phyloP scores from a whole-genome alignment of 768 basidiomycete species.

The Leccinum ochraceum region DNA sequence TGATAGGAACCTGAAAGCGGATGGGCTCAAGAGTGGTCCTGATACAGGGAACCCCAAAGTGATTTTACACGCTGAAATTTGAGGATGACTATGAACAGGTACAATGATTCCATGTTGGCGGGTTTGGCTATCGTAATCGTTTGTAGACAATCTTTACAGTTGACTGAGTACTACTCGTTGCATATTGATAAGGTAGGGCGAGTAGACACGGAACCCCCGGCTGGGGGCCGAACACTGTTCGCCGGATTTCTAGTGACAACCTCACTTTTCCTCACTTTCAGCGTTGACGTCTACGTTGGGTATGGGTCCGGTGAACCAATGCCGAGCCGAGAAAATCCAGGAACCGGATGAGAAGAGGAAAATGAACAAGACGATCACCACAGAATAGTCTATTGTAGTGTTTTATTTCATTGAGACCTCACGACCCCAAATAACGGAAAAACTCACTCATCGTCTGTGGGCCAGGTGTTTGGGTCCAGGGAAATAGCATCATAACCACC shows the following conservation, averaged over 20 bases:
- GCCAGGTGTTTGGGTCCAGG: conserved; percentile 21
- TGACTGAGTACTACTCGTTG: not conserved
- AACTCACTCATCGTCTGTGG: conserved; percentile 35
- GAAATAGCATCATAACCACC: conserved; percentile 36
- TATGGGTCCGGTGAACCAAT: conserved; percentile 37
- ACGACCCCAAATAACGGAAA: not conserved
- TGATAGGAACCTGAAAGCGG: conserved; percentile 34
- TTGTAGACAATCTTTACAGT: not conserved
- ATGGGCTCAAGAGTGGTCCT: conserved; percentile 8
- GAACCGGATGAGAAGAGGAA: conserved; percentile 31
- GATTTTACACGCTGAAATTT: conserved; percentile 77
- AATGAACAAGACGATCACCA: conserved; percentile 33
- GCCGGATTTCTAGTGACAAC: conserved; percentile 13
- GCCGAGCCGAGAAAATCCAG: conserved; percentile 34
- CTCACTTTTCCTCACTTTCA: not conserved
- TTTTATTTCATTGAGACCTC: not conserved
- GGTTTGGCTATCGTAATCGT: conserved; percentile 65
- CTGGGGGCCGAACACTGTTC: conserved; percentile 15
- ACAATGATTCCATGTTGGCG: conserved; percentile 59
- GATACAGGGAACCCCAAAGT: conserved; percentile 38
- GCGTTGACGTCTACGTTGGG: conserved; percentile 25
- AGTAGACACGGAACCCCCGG: not conserved
- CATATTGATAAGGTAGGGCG: too few relatives aligned
- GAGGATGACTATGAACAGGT: conserved; percentile 88
- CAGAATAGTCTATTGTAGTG: conserved; percentile 15